Evolutionary conservation across 257 asterid genomes (phyloP), one percentile per base, ranked within the genome.

Genomic region (Solanum microdontum): DNA sequence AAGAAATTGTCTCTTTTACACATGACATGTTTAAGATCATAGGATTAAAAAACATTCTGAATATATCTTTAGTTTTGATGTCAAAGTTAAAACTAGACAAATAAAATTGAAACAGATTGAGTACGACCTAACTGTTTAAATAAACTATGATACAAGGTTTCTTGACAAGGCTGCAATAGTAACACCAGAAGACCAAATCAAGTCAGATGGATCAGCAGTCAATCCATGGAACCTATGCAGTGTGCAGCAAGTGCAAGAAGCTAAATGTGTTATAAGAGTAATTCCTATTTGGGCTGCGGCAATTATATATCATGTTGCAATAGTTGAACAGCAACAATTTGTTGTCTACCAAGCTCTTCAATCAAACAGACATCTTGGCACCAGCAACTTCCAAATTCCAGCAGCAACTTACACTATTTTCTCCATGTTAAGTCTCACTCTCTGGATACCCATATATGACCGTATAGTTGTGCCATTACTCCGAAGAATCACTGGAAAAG

Each of bases 271-370:
- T 1, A 37, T 93, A 0, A 89, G 94, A 33, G 93, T 95, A 12
- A 87, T 96, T 28, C 99, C 98, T 7, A 83, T 96, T 62, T 93
- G 94, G 74, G 91, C 94, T 64, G 86, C 98, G 6, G 92, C 93
- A 84, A 91, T 95, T 23, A 1, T 95, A 14, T 94, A 87, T 92
- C 92, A 94, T 88, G 74, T 96, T 15, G 94, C 93, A 17, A 87
- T 87, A 7, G 4, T 32, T 26, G 89, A 91, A 7, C 94, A 92
- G 36, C 95, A 91, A 39, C 95, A 93, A 36, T 96, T 92, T 92
- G 88, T 93, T 9, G 97, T 96, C 69, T 94, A 94, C 89, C 99
- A 96, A 79, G 97, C 98, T 5, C 94, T 93, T 14, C 98, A 95
- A 75, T 92, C 96, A 74, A 87, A 94, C 89, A 90, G 99, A 23